Base-by-base conservation (phyloP, 768 basidiomycete species). In the Boletus barrowsii region DNA sequence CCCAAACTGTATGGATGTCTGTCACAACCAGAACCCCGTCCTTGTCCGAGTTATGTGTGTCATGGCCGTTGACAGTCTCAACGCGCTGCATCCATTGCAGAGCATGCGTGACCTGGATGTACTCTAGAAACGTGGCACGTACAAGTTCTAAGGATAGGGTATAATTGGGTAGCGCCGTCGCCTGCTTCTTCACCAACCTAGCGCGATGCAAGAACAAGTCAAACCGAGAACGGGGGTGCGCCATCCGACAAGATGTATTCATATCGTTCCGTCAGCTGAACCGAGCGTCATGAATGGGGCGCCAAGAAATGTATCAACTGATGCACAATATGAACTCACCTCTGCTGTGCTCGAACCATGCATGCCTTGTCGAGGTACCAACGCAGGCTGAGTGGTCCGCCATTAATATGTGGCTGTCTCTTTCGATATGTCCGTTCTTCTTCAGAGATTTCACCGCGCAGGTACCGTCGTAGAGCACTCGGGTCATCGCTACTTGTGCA, bases 341-440 rank as follows among this genome's bases (percentile, higher is more conserved):
- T 0, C 63, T 63, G 0, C 82, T 82, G 1, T 51, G 59, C 3
- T 72, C 59, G 42, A 72, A 71, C 82, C 83, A 83, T 5, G 71
- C 83, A 83, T 5, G 71, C 55, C 20, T 63, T 56, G 62, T 82
- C 75, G 10, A 83, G 74, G 55, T 75, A 77, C 2, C 77, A 76
- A 3, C 83, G 73, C 20, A 83, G 53, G 64, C 79, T 83, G 24
- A 81, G 55, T 9, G 82, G 82, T 2, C 81, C 81, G 5, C 68
- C 72, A 8, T 68, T 77, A n/a, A 73, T 68, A 70, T 81, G 76
- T 0, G 81, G 79, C 55, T 83, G 75, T 46, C 63, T 71, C 52
- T 70, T 76, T 22, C 83, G 67, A 44, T 74, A 75, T 20, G 72
- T 71, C 83, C 83, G 84, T 62, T 85, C 83, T 4, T 72, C 73